Conservation (phyloP, 495 filamentous ascomycete species). For the Neurospora sp. region DNA sequence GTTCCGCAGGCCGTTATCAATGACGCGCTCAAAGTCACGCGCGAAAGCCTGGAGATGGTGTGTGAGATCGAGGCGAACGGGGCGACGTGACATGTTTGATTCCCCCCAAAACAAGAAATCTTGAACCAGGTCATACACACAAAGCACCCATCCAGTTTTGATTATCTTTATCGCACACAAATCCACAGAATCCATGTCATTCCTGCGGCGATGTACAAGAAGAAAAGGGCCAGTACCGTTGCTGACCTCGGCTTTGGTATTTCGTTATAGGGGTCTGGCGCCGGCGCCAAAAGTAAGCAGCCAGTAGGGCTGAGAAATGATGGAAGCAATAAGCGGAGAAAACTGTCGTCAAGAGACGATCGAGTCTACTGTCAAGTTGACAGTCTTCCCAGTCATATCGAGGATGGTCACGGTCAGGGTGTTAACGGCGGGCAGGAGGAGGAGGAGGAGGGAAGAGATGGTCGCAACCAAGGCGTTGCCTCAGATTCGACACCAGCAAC, state of each 20-base stretch:
- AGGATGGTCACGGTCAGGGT: not conserved
- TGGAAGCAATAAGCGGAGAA: not conserved
- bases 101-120: not conserved
- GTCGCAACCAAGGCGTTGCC: not conserved
- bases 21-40: conserved; percentile 41
- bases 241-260: not conserved
- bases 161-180: not conserved
- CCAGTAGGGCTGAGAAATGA: not conserved
- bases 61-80: conserved; percentile 35
- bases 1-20: conserved; percentile 41
- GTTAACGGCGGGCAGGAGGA: not conserved
- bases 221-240: not conserved
- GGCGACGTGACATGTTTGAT: conserved; percentile 10
- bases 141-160: not conserved
- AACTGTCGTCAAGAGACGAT: not conserved
- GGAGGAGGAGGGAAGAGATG: not conserved
- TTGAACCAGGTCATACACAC: not conserved
- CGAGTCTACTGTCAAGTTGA: not conserved
- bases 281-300: not conserved
- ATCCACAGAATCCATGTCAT: not conserved
- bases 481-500: not conserved
- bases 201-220: not conserved
- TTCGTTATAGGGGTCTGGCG: not conserved
- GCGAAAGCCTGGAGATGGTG: conserved; percentile 40
- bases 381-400: not conserved